Base-by-base conservation (phyloP, 768 basidiomycete species). In the Kwoniella sp. region DNA sequence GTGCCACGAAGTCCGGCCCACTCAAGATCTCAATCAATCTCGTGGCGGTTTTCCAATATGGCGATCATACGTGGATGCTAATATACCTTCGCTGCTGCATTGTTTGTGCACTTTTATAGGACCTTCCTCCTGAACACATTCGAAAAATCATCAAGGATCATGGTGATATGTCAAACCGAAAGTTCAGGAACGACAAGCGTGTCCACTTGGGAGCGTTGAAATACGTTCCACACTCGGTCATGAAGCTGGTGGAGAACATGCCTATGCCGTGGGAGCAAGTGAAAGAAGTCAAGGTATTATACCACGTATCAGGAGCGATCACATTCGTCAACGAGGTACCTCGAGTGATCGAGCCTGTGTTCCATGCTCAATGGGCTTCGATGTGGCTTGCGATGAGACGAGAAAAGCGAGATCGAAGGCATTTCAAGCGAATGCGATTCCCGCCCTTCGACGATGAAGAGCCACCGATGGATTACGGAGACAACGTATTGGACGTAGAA, bases 311-410 rank as follows among this genome's bases (percentile, higher is more conserved):
- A 9, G 96, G 96, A 68, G 96, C 96, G 44, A 99, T 99, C 81
- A 98, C 96, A 1, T 99, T 99, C 75, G 96, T 99, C 70, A 98
- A 97, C 82, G 93, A 98, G 80, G 90, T 97, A 40, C 96, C 96
- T 47, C 89, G 92, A 51, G 87, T 99, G 70, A 90, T 98, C 66
- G 96, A 98, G 79, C 96, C 96, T 6, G 86, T 99, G 72, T 98
- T 96, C 81, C 96, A 99, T 79, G 92, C 96, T 0, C 96, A 98
- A 76, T 99, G 96, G 96, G 94, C 92, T 77, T 90, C 91, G 5
- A 99, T 99, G 96, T 99, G 96, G 96, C 83, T 99, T 50, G 95
- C 96, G 12, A 99, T 99, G 96, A 85, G 96, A 64, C 84, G 96
- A 65, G 96, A 99, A 83, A 99, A 99, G 84, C 87, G 96, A 61